Evolutionary conservation across 345 rosid genomes (phyloP), one percentile per base, ranked within the genome.

Genomic region (Citrus inodora): DNA sequence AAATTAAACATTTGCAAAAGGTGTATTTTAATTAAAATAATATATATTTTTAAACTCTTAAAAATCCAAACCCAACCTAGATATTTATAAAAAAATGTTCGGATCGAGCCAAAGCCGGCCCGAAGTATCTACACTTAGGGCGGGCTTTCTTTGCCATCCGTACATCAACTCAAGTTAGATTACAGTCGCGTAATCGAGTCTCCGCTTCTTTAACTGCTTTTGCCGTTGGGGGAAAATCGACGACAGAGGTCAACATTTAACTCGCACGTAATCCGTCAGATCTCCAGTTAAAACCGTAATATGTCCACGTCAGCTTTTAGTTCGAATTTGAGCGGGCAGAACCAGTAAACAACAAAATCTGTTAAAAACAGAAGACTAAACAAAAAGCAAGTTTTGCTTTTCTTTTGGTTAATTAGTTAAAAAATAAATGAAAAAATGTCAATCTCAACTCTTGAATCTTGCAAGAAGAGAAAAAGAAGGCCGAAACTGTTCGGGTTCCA

Each of bases 401-500:
- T 17, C 7, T 17, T 51, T 51, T 17, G 56, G 56, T 51, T 51
- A 51, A 53, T 53, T 5, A 16, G 22, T 53, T 53, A 5, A 30
- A 74, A 8, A 7, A 60, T 27, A 55, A 58, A 9, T 51, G n/a
- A 46, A 42, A 17, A 24, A 56, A 93, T 93, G 98, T 82, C 92
- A 55, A 40, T 86, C 3, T 88, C 92, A 9, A 77, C 86, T 76
- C 79, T 90, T 16, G 94, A 95, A 27, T 74, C 87, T 2, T 91
- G 92, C 82, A 82, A 79, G 82, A 92, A 90, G 84, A 82, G 96
- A 53, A 93, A 90, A 85, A 74, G 90, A 76, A 82, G 82, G 82
- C 88, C 91, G 1, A 90, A 85, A 78, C 21, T 87, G 0, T 89
- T 61, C 30, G 70, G 76, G 32, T 84, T 92, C 22, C 89, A 85